phyloP scores from a whole-genome alignment of 2,329 filamentous ascomycete genomes.

The Venturia asperata region DNA sequence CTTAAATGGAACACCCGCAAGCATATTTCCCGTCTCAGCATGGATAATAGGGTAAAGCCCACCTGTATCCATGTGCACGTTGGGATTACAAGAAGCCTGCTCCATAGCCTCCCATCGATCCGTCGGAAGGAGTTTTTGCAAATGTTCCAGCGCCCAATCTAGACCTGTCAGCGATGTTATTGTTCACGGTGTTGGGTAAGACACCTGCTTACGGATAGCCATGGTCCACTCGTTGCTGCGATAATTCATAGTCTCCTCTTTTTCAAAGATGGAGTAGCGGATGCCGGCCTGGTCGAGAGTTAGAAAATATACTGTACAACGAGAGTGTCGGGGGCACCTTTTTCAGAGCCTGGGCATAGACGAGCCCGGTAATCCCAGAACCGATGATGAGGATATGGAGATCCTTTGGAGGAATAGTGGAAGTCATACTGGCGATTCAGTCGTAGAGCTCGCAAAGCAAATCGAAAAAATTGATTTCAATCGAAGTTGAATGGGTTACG shows the following conservation, averaged over 20 bases:
- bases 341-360: constrained; percentile 18
- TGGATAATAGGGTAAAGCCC: constrained; percentile 31
- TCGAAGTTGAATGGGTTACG: no score
- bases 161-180: background rate
- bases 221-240: constrained; percentile 55
- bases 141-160: constrained; percentile 48
- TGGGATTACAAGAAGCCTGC: constrained; percentile 47
- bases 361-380: constrained; percentile 19
- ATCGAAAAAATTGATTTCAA: no score
- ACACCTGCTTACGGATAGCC: constrained; percentile 43
- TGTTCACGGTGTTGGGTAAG: no score
- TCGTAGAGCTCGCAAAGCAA: no score
- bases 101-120: constrained; percentile 45
- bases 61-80: constrained; percentile 31
- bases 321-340: constrained; percentile 4
- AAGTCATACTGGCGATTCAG: background rate
- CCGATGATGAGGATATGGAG: constrained; percentile 18
- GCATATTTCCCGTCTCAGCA: constrained; percentile 32
- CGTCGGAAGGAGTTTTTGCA: constrained; percentile 46
- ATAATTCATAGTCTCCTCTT: constrained; percentile 39
- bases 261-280: constrained; percentile 50
- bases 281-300: constrained; percentile 28
- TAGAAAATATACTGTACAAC: no score
- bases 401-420: background rate
- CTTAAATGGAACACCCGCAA: constrained; percentile 26